These are phyloP conservation scores for Ogataea saltuana DNA, from an alignment of 805 yeast genomes.

Conservation along the genomic window DNA sequence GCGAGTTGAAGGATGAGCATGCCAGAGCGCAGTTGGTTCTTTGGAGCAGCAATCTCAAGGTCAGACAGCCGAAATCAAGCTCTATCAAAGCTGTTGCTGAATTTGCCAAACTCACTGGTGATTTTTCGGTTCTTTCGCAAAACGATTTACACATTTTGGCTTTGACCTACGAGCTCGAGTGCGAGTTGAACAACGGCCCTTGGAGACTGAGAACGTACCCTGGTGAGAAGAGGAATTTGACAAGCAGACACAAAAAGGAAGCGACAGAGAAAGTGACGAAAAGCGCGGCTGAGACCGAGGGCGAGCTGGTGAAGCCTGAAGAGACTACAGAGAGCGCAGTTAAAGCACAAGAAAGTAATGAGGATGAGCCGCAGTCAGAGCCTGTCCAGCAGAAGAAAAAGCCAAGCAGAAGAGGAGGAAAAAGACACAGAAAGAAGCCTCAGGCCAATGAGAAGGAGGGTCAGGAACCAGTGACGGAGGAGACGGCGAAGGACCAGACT, in stretches of 20 bases:
- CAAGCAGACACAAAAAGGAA: slow-evolving; percentile 26
- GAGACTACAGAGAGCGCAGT: not conserved
- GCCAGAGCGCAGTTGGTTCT: slow-evolving; percentile 75
- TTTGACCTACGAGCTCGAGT: slow-evolving; percentile 82
- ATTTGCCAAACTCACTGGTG: slow-evolving; percentile 90
- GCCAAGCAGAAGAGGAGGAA: slow-evolving; percentile 63
- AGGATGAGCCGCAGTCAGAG: slow-evolving; percentile 1
- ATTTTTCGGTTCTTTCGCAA: slow-evolving; percentile 78
- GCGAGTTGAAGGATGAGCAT: slow-evolving; percentile 83
- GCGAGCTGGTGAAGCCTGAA: slow-evolving; percentile 11
- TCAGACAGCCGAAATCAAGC: slow-evolving; percentile 75
- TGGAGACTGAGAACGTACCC: slow-evolving; percentile 72
- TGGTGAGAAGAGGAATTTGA: slow-evolving; percentile 49
- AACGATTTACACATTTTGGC: slow-evolving; percentile 95
- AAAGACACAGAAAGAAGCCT: slow-evolving; percentile 57
- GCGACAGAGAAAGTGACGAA: slow-evolving; percentile 9
- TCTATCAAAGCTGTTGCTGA: slow-evolving; percentile 64
- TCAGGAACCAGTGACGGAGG: slow-evolving; percentile 5
- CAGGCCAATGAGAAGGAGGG: slow-evolving; percentile 9
- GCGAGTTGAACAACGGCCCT: slow-evolving; percentile 66
- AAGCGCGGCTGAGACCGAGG: slow-evolving; percentile 13
- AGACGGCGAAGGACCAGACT: slow-evolving; percentile 4
- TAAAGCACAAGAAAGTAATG: not conserved
- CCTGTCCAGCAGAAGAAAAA: slow-evolving; percentile 35
- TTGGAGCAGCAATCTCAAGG: slow-evolving; percentile 72